Evolutionary conservation across 352 stramenopile species (phyloP), one percentile per base, ranked within the genome.

Genomic region (Thalassiosira hispida): DNA sequence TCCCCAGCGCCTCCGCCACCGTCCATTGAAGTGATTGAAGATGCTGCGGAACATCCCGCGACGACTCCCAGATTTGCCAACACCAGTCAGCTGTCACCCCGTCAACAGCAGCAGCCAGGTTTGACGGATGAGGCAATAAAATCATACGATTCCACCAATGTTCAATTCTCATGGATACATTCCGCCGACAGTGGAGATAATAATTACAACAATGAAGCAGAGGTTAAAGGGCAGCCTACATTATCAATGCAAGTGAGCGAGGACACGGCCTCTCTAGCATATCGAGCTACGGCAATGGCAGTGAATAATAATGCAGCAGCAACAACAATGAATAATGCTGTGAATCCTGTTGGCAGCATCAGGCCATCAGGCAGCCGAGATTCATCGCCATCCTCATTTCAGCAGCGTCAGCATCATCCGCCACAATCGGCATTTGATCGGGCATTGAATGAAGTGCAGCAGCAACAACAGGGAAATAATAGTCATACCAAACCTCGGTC

Each of bases 161-260:
- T n/a, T 1, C 9, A 57, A 35, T 78, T 78, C 35, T 56, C 60
- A 20, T 78, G 69, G 69, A 31, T 67, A 20, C 61, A 46, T n/a
- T 78, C 69, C 12, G 40, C 60, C 1, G 44, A 52, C 27, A 63
- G 33, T 65, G 49, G 22, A 40, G 35, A 70, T 8, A 38, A 3
- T 29, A 47, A 49, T 18, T 23, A 42, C 47, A 27, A 47, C 14
- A 29, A 76, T 0, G 25, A 42, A 73, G 1, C 9, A 46, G 35
- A n/a, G 5, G 12, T 44, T 6, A 44, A 9, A 6, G 53, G 25
- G 11, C n/a, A 20, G 20, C n/a, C 16, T 5, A 23, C 16, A 25
- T 42, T 27, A 6, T 20, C 31, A 7, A 8, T 49, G 6, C 47
- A 16, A n/a, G 31, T 61, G 51, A 40, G 20, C 33, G 62, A 71